phyloP scores from a whole-genome alignment of 495 filamentous ascomycete species.

The Choiromyces venosus region DNA sequence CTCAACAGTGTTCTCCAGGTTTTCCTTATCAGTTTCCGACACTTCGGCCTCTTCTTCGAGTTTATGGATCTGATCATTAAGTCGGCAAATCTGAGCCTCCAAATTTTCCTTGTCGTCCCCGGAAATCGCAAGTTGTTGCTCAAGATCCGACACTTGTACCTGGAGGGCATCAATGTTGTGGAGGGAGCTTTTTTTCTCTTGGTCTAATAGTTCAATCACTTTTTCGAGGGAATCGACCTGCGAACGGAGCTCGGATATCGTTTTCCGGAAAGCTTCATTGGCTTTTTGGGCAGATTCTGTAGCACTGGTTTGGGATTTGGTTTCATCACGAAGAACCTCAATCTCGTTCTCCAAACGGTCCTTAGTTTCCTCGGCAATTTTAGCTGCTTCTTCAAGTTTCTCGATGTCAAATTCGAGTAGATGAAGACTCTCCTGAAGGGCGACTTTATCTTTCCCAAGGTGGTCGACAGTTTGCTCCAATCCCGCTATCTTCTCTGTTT shows the following conservation, averaged over 20 bases:
- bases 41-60: slow-evolving; percentile 19
- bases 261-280: slow-evolving; percentile 18
- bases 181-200: slow-evolving; percentile 23
- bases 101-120: slow-evolving; percentile 22
- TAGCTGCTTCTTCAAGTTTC: slow-evolving; percentile 15
- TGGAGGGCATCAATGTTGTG: slow-evolving; percentile 21
- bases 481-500: slow-evolving; percentile 11
- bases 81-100: slow-evolving; percentile 8
- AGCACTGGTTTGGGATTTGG: slow-evolving; percentile 15
- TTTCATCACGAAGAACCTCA: slow-evolving; percentile 19
- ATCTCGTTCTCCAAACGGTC: slow-evolving; percentile 19
- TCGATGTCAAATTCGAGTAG: slow-evolving; percentile 17
- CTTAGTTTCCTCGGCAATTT: slow-evolving; percentile 15
- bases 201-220: slow-evolving; percentile 6
- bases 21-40: slow-evolving; percentile 15
- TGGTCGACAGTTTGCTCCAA: slow-evolving; percentile 9
- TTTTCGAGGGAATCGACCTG: slow-evolving; percentile 26
- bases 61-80: slow-evolving; percentile 14
- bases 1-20: slow-evolving; percentile 15
- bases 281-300: slow-evolving; percentile 14
- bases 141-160: slow-evolving; percentile 20
- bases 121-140: slow-evolving; percentile 13
- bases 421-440: slow-evolving; percentile 15
- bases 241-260: slow-evolving; percentile 24
- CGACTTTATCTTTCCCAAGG: slow-evolving; percentile 27